phyloP scores from a whole-genome alignment of 208 protist species.

The Leishmania major region DNA sequence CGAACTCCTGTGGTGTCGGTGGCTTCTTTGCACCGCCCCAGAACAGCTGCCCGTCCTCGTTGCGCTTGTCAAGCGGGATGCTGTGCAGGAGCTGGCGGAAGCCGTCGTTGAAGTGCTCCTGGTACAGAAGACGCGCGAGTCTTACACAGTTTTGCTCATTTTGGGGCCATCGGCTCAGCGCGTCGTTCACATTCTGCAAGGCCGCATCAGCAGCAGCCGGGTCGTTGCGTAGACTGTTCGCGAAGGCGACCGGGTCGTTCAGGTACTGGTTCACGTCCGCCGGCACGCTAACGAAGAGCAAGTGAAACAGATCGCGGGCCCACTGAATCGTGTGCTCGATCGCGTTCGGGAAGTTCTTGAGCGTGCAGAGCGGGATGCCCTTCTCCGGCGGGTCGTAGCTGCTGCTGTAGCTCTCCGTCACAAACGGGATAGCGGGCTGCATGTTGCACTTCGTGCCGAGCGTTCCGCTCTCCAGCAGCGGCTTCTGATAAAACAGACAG shows the following conservation, averaged over 20 bases:
- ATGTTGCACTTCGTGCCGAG: constrained; percentile 99
- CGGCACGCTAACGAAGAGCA: constrained; percentile 78
- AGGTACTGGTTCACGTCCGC: constrained; percentile 91
- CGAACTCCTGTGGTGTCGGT: constrained; percentile 81
- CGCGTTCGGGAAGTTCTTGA: constrained; percentile 99
- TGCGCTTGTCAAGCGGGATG: constrained; percentile 97
- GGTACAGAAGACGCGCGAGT: constrained; percentile 94
- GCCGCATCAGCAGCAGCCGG: constrained; percentile 62
- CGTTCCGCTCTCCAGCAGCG: constrained; percentile 99
- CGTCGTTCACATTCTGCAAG: constrained; percentile 72
- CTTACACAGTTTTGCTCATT: constrained; percentile 95
- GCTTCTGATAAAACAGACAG: constrained; percentile 96
- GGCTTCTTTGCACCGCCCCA: constrained; percentile 93
- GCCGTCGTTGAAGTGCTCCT: constrained; percentile 95
- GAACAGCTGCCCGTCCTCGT: constrained; percentile 89
- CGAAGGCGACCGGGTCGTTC: constrained; percentile 63
- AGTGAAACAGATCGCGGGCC: constrained; percentile 92
- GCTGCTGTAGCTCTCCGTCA: constrained; percentile 99
- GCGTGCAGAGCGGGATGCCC: constrained; percentile 99
- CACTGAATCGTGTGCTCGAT: constrained; percentile 99
- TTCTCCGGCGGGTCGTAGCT: constrained; percentile 98
- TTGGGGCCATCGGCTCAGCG: constrained; percentile 75
- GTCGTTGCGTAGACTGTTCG: constrained; percentile 65
- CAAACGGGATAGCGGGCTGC: constrained; percentile 96
- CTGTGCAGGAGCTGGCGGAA: constrained; percentile 98